These are phyloP conservation scores for Rhizopus sp. DNA, from an alignment of 371 early-diverging fungal genomes.

Conservation along the genomic window DNA sequence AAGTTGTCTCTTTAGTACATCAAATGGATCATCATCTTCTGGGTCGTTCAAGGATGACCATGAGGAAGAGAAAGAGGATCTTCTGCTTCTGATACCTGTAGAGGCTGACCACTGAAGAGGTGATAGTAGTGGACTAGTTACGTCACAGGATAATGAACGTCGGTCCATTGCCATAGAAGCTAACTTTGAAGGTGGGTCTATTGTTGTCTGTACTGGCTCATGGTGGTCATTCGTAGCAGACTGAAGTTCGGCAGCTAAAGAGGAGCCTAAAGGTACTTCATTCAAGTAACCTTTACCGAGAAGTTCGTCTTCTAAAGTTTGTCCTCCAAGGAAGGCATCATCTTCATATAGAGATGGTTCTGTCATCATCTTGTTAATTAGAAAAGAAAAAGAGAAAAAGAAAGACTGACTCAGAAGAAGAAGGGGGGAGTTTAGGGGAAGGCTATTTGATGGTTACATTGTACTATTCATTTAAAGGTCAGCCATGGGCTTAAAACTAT, in stretches of 20 bases:
- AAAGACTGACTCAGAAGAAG: too few species aligned
- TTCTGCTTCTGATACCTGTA: slow-evolving; percentile 38
- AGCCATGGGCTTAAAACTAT: too few species aligned
- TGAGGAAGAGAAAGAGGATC: slow-evolving; percentile 42
- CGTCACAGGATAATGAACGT: slow-evolving; percentile 19
- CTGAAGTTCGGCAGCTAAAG: slow-evolving; percentile 53
- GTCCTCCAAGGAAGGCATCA: slow-evolving; percentile 41
- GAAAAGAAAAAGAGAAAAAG: slow-evolving; percentile 5
- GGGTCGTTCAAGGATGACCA: slow-evolving; percentile 45
- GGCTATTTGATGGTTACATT: too few species aligned
- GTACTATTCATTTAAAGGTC: too few species aligned
- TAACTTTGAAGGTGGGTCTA: slow-evolving; percentile 28
- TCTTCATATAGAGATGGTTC: slow-evolving; percentile 35
- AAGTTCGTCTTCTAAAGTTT: slow-evolving; percentile 50
- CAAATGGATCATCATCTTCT: slow-evolving; percentile 52
- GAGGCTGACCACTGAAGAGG: slow-evolving; percentile 42
- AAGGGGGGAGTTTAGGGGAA: too few species aligned
- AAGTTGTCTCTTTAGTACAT: slow-evolving; percentile 46
- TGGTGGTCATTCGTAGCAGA: slow-evolving; percentile 34
- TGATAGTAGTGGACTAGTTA: slow-evolving; percentile 23
- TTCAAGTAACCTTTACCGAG: slow-evolving; percentile 46
- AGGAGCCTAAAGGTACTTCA: slow-evolving; percentile 43
- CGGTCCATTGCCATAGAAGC: slow-evolving; percentile 39
- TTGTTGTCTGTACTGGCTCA: slow-evolving; percentile 8
- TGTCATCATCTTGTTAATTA: slow-evolving; percentile 22